Conservation (phyloP, 1,284 basidiomycete genomes). For the Ustilago cynodontis region DNA sequence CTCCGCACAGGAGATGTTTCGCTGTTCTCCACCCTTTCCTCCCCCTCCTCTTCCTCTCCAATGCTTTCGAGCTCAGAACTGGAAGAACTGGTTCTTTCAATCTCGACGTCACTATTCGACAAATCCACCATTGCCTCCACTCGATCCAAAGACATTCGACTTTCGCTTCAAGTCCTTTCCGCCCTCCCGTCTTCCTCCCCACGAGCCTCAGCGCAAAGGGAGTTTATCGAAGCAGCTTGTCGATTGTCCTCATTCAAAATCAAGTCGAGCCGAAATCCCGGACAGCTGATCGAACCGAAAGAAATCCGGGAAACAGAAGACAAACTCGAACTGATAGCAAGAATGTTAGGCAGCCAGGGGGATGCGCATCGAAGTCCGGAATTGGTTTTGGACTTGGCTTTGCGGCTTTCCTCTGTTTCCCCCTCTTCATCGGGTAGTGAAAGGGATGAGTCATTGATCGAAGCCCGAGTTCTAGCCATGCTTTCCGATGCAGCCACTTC, state of each 20-base stretch:
- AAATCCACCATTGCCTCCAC: slow-evolving; percentile 19
- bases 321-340: slow-evolving; percentile 31
- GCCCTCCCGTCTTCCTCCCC: slow-evolving; percentile 6
- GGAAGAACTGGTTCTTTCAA: slow-evolving; percentile 31
- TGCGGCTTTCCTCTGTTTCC: slow-evolving; percentile 11
- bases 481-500: slow-evolving; percentile 40
- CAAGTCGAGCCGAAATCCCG: slow-evolving; percentile 15
- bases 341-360: slow-evolving; percentile 27
- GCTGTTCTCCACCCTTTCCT: slow-evolving; percentile 30
- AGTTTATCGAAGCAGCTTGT: slow-evolving; percentile 53
- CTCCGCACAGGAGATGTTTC: slow-evolving; percentile 33
- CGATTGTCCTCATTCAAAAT: slow-evolving; percentile 49
- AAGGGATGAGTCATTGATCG: slow-evolving; percentile 15
- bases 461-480: slow-evolving; percentile 47
- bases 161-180: slow-evolving; percentile 31
- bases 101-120: slow-evolving; percentile 41
- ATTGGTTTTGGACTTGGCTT: slow-evolving; percentile 41
- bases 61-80: slow-evolving; percentile 5
- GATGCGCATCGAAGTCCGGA: slow-evolving; percentile 48
- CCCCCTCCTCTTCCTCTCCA: slow-evolving; percentile 2
- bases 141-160: slow-evolving; percentile 24
- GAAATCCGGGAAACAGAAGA: slow-evolving; percentile 40
- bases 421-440: not conserved
- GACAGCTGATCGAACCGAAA: slow-evolving; percentile 18
- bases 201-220: slow-evolving; percentile 9